These are phyloP conservation scores for Claviceps pusilla DNA, from an alignment of 2,329 filamentous ascomycete genomes.

Conservation along the genomic window DNA sequence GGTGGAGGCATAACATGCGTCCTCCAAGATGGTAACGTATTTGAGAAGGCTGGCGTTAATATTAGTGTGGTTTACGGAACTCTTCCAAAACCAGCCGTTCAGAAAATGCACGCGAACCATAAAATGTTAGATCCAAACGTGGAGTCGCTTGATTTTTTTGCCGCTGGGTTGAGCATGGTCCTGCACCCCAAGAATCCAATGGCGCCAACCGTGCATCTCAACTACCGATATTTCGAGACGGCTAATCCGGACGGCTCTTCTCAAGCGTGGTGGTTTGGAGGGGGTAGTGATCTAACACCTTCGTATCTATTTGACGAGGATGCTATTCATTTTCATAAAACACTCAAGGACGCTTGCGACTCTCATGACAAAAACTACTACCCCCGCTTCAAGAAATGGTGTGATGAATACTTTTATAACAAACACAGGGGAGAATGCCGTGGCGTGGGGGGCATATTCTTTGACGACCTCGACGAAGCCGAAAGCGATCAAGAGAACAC, in stretches of 20 bases:
- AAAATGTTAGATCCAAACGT: constrained; percentile 69
- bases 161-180: constrained; percentile 81
- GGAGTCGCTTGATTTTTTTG: constrained; percentile 85
- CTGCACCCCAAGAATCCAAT: constrained; percentile 90
- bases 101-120: constrained; percentile 89
- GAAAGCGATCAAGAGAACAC: constrained; percentile 79
- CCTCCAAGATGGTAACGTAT: constrained; percentile 87
- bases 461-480: constrained; percentile 83
- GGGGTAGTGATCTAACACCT: constrained; percentile 85
- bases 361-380: constrained; percentile 87
- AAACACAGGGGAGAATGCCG: constrained; percentile 79
- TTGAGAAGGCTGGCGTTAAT: constrained; percentile 94
- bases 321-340: constrained; percentile 88
- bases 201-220: constrained; percentile 93
- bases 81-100: constrained; percentile 71
- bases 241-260: constrained; percentile 65
- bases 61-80: constrained; percentile 90
- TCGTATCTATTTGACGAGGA: constrained; percentile 94
- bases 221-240: constrained; percentile 98
- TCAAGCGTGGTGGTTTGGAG: constrained; percentile 96
- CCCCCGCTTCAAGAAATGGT: constrained; percentile 93
- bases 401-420: constrained; percentile 91
- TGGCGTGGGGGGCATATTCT: constrained; percentile 93
- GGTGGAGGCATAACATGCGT: constrained; percentile 92
- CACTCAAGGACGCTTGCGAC: constrained; percentile 85